Base-by-base conservation (phyloP, 139 green algal genomes). In the Axilococcus clingmanii region DNA sequence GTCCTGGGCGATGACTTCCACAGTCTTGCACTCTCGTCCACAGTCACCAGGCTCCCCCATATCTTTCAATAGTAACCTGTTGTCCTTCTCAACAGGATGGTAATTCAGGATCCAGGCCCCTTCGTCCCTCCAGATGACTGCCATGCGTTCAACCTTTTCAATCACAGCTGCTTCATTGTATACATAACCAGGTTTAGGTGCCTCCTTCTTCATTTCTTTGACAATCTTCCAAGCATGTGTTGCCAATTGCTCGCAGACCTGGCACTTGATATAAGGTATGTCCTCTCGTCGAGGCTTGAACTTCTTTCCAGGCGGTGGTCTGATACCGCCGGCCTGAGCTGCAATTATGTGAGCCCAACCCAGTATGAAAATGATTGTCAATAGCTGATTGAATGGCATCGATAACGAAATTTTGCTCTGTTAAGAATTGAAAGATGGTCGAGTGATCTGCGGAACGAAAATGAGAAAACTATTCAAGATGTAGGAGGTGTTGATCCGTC, bases 41-140 rank as follows among this genome's bases (percentile, higher is more conserved):
- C 79, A 85, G 16, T 74, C 50, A 19, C 74, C 74, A 9, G 69
- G 23, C 60, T 71, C 42, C 36, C 35, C 17, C 43, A 61, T 58
- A 35, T 68, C 11, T n/a, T 59, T 38, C n/a, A 70, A 19, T 41
- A 63, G 58, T 34, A 60, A 74, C 47, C 69, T 57, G 2, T 49
- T 19, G 6, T 25, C 2, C 5, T 7, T 27, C 46, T 92, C 76
- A 16, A 82, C 68, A 17, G 94, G 48, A 49, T 95, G 82, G 3
- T 82, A 59, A 14, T 59, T 66, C 0, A 68, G 68, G 9, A 93
- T 76, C 86, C 86, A 95, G 32, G 84, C 65, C 23, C 83, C 85
- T 12, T 83, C 72, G 7, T 75, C 65, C 15, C 57, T 67, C 24
- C 74, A 59, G 0, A 74, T 66, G 31, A 87, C 63, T 36, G 75